Evolutionary conservation across 2,329 filamentous ascomycete genomes (phyloP).

Genomic region (Aspergillus piperis): DNA sequence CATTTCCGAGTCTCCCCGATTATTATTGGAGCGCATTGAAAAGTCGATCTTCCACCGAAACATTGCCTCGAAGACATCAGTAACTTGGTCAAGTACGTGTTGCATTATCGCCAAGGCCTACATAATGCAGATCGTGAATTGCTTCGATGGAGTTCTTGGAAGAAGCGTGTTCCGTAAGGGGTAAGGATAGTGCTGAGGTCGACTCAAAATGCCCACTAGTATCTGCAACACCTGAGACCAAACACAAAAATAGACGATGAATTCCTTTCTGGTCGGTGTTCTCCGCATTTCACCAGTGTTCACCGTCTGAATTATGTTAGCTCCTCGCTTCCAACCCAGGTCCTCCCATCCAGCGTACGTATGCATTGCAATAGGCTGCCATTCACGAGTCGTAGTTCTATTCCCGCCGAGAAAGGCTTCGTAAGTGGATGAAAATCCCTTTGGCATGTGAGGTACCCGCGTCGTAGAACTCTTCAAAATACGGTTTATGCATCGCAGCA

Average conservation of each 20-base stretch:
- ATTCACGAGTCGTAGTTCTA: neutral
- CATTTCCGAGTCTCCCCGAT: neutral
- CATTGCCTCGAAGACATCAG: neutral
- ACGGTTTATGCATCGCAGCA: neutral
- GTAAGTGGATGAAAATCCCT: neutral
- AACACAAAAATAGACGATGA: neutral
- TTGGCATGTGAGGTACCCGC: neutral
- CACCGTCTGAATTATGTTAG: neutral
- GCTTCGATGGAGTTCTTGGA: neutral
- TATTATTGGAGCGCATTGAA: neutral
- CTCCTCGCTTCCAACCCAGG: neutral
- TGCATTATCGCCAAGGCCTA: slow-evolving; percentile 4
- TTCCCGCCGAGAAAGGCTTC: neutral
- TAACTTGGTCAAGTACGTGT: neutral
- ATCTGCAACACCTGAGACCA: neutral
- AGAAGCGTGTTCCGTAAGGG: neutral
- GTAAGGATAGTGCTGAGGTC: neutral
- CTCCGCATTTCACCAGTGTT: neutral
- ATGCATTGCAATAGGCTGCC: neutral
- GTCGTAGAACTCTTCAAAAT: neutral
- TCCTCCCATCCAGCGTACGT: neutral
- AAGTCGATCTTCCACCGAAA: neutral
- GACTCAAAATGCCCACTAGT: neutral
- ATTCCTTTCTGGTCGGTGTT: neutral
- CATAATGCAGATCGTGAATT: slow-evolving; percentile 2